Percentiles rank a stretch among this genome's conserved stretches.
These are phyloP conservation scores for Dothidotthia symphoricarpi DNA, from an alignment of 2,329 filamentous ascomycete genomes.

Conservation along the genomic window DNA sequence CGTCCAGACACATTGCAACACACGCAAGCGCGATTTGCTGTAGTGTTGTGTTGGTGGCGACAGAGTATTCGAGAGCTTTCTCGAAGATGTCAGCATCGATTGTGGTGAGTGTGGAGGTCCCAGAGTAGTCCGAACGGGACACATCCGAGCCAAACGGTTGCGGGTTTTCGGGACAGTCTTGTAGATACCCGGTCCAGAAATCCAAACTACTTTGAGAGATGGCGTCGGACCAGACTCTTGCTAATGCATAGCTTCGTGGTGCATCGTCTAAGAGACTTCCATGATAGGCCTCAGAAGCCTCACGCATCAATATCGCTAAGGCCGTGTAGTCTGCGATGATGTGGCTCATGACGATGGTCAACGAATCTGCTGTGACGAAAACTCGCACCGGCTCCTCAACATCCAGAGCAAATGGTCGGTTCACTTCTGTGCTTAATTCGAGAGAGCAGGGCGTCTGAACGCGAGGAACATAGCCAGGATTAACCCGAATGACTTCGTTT, in stretches of 20 bases:
- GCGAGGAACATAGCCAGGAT: neutral
- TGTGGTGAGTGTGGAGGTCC: slow-evolving; percentile 3
- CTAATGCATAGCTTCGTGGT: slow-evolving; percentile 7
- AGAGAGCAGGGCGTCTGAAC: neutral
- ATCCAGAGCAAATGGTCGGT: slow-evolving; percentile 24
- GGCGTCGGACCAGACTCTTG: slow-evolving; percentile 3
- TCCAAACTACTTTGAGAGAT: neutral
- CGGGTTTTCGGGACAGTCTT: neutral
- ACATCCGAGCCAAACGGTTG: too few species aligned
- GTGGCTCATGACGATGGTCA: slow-evolving; percentile 31
- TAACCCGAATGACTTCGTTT: neutral
- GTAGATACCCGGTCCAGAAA: neutral
- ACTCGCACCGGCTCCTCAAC: slow-evolving; percentile 26
- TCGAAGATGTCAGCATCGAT: slow-evolving; percentile 1
- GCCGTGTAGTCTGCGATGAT: slow-evolving; percentile 39
- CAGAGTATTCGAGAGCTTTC: neutral
- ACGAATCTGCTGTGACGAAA: slow-evolving; percentile 14
- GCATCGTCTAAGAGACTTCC: neutral
- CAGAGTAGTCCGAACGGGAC: slow-evolving; percentile 1
- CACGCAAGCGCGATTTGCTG: slow-evolving; percentile 25
- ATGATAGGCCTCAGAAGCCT: slow-evolving; percentile 20
- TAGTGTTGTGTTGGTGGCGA: slow-evolving; percentile 7
- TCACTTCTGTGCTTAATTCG: slow-evolving; percentile 2
- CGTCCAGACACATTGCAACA: slow-evolving; percentile 15
- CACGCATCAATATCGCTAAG: slow-evolving; percentile 24